Conservation (phyloP, 2,329 filamentous ascomycete species). For the Colletotrichum tofieldiae region DNA sequence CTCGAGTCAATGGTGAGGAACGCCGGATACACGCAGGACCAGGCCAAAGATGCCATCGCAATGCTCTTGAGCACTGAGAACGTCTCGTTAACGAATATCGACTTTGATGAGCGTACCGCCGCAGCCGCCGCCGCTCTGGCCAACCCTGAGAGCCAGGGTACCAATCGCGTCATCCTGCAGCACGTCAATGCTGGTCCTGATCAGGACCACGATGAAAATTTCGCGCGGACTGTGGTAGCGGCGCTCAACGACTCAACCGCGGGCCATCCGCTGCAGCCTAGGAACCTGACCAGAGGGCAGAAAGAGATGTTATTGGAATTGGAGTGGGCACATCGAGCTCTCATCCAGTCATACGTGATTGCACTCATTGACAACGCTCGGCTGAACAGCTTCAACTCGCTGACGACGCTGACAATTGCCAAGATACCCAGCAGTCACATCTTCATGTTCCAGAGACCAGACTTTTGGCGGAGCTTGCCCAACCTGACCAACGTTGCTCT, state of each 20-base stretch:
- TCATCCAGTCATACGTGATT: slow-evolving; percentile 78
- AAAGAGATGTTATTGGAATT: slow-evolving; percentile 79
- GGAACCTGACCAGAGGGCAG: slow-evolving; percentile 73
- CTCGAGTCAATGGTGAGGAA: slow-evolving; percentile 56
- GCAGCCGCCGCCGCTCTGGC: slow-evolving; percentile 1
- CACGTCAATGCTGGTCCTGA: background rate
- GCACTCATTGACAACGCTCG: slow-evolving; percentile 72
- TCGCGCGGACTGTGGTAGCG: slow-evolving; percentile 40
- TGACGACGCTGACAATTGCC: slow-evolving; percentile 75
- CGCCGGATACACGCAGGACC: slow-evolving; percentile 52
- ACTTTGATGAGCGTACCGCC: slow-evolving; percentile 53
- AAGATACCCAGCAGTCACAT: slow-evolving; percentile 76
- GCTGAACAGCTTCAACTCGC: slow-evolving; percentile 63
- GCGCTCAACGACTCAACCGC: slow-evolving; percentile 41
- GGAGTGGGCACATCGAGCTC: slow-evolving; percentile 78
- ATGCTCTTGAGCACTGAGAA: slow-evolving; percentile 56
- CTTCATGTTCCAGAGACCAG: slow-evolving; percentile 66
- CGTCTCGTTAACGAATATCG: slow-evolving; percentile 48
- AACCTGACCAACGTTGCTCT: slow-evolving; percentile 69
- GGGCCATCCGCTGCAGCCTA: slow-evolving; percentile 63
- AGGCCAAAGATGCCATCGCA: slow-evolving; percentile 53
- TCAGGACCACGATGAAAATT: slow-evolving; percentile 7
- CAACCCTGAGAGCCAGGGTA: background rate
- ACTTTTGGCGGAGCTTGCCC: slow-evolving; percentile 75
- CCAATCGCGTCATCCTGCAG: slow-evolving; percentile 38